Percentiles rank a stretch among this genome's conserved stretches.
Evolutionary conservation across 225 moss, liverwort and hornwort species (phyloP).

Genomic region (Straminergon stramineum): DNA sequence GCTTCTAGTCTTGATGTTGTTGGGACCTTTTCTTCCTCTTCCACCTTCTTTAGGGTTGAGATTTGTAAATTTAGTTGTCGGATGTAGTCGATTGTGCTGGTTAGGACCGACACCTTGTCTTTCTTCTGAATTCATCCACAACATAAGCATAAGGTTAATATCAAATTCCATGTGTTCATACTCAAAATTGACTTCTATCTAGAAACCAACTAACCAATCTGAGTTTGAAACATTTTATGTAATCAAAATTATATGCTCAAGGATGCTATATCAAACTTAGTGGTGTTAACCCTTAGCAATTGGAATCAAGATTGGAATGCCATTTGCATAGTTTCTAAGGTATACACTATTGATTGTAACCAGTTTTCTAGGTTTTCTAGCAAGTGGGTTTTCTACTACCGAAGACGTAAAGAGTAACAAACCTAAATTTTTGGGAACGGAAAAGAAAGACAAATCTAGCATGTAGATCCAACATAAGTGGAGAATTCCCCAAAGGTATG

Average conservation of each 20-base stretch:
- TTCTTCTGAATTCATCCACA: conserved; percentile 18
- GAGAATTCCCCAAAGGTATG: not conserved
- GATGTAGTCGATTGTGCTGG: conserved; percentile 43
- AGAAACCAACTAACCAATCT: not conserved
- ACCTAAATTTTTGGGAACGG: not conserved
- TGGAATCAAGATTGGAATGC: not conserved
- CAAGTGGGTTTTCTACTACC: not conserved
- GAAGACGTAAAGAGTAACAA: not conserved
- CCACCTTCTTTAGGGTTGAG: not conserved
- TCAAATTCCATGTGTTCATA: too few species aligned
- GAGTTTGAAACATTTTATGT: not conserved
- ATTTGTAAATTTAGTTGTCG: conserved; percentile 14
- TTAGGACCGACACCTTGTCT: conserved; percentile 40
- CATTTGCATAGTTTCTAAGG: not conserved
- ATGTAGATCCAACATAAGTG: not conserved
- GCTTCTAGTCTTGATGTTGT: not conserved
- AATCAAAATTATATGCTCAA: not conserved
- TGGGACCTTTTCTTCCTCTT: not conserved
- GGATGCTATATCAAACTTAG: not conserved
- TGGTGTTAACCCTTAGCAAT: not conserved
- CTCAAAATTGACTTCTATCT: not conserved
- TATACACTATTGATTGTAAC: not conserved
- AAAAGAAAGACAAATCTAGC: not conserved
- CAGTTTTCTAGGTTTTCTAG: not conserved
- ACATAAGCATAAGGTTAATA: not conserved